phyloP scores from a whole-genome alignment of 768 basidiomycete genomes.

The Suillus alpinus region DNA sequence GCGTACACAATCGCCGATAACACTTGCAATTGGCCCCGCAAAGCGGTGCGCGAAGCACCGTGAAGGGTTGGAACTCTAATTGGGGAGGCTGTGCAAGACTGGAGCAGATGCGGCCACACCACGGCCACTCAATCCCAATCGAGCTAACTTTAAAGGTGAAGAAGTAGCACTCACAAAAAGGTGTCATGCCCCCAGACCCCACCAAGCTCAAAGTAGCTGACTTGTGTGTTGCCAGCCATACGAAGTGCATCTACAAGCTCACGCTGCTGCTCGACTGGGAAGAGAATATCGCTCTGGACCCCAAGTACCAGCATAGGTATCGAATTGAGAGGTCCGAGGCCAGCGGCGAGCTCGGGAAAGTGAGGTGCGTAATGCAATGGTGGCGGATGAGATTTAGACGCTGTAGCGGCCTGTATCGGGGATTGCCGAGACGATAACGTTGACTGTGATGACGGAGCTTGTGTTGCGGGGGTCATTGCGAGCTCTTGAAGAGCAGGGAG shows the following conservation, averaged over 20 bases:
- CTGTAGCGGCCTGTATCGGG: constrained; percentile 36
- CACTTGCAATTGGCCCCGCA: background rate
- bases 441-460: constrained; percentile 18
- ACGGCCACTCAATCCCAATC: background rate
- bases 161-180: constrained; percentile 65
- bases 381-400: constrained; percentile 70
- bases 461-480: constrained; percentile 41
- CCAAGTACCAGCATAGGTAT: constrained; percentile 88
- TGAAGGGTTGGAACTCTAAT: background rate
- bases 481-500: constrained; percentile 69
- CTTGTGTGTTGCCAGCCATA: constrained; percentile 82
- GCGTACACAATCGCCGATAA: background rate
- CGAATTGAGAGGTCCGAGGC: constrained; percentile 68
- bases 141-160: background rate
- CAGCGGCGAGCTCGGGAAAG: constrained; percentile 72
- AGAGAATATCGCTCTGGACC: constrained; percentile 95
- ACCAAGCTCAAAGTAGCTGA: constrained; percentile 95
- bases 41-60: background rate
- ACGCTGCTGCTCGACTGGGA: constrained; percentile 95
- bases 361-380: constrained; percentile 73
- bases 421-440: constrained; percentile 11
- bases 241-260: constrained; percentile 91
- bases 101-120: background rate
- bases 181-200: constrained; percentile 99
- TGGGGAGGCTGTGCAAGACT: background rate